Conservation (phyloP, 2,329 filamentous ascomycete species). For the Thelonectria blattea region DNA sequence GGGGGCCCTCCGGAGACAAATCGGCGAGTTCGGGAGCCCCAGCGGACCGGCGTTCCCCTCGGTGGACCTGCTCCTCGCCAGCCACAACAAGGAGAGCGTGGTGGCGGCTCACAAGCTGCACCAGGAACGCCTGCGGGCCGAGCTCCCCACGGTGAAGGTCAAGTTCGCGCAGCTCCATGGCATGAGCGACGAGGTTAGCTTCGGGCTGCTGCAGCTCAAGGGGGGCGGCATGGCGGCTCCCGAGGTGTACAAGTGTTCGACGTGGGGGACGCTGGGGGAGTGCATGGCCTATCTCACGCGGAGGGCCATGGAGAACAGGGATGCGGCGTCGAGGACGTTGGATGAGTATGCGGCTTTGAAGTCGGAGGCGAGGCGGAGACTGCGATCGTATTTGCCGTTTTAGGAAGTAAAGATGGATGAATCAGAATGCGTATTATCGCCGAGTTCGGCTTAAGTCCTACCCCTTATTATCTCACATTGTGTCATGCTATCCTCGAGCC, state of each 20-base stretch:
- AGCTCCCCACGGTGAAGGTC: conserved; percentile 45
- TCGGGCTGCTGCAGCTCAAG: conserved; percentile 52
- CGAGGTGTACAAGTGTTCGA: conserved; percentile 49
- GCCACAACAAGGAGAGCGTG: conserved; percentile 55
- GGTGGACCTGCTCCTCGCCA: conserved; percentile 57
- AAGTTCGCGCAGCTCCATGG: conserved; percentile 61
- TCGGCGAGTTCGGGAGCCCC: conserved; percentile 48
- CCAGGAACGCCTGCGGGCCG: conserved; percentile 45
- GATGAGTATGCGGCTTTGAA: conserved; percentile 42
- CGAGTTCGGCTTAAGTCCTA: neutral
- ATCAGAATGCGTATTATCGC: no score
- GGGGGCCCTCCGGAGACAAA: conserved; percentile 50
- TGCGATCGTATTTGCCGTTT: conserved; percentile 33
- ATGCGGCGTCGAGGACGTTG: conserved; percentile 43
- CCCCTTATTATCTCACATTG: no score
- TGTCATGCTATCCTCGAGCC: neutral
- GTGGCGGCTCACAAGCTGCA: conserved; percentile 53
- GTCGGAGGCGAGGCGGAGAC: conserved; percentile 40
- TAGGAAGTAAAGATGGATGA: neutral
- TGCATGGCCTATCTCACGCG: conserved; percentile 47
- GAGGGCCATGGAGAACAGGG: conserved; percentile 47
- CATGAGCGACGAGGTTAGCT: conserved; percentile 64
- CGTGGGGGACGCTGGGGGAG: conserved; percentile 48
- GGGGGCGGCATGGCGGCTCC: conserved; percentile 32
- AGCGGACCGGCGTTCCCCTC: conserved; percentile 48